Base-by-base conservation (phyloP, 805 yeast species). In the Cyberlindnera veronae region DNA sequence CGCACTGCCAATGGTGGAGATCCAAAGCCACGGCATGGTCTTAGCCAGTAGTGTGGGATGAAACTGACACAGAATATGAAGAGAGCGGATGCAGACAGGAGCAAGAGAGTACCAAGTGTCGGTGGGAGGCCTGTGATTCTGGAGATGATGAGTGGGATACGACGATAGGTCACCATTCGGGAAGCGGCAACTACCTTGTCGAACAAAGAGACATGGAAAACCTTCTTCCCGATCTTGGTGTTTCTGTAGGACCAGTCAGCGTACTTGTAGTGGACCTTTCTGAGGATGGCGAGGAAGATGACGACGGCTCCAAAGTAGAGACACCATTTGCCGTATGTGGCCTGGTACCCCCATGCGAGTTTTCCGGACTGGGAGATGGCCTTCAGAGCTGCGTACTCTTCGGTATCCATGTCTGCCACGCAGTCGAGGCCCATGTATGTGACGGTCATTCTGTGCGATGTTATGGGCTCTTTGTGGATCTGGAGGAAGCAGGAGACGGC, bases 1-100 rank as follows among this genome's bases (percentile, higher is more conserved):
- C 82, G 56, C 2, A 73, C 69, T 0, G 77, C 78, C 26, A 77
- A 44, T 9, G 81, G 82, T n/a, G 81, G 78, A 3, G 78, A 64
- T 2, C 82, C 83, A 55, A 76, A 76, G 0, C 76, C 77, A 5
- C 58, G 26, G 53, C 83, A 77, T 0, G 59, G 74, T 41, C 81
- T 58, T 45, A 71, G 72, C 68, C 72, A 75, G 34, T 66, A 66
- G 38, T 69, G 74, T 6, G 81, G 81, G 55, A 65, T 51, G 24
- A 67, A 65, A 15, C 58, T 41, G 43, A 57, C 58, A 13, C 62
- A 54, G 7, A 64, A 31, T 6, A 57, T 34, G 45, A 69, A 71
- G 29, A 69, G 53, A 38, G 52, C 56, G 36, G 59, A 66, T 16
- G 57, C 51, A 3, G 36, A 42, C 41, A 77, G 31, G 38, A 63